phyloP scores from a whole-genome alignment of 352 stramenopile genomes.

The Globisporangium recalcitrans region DNA sequence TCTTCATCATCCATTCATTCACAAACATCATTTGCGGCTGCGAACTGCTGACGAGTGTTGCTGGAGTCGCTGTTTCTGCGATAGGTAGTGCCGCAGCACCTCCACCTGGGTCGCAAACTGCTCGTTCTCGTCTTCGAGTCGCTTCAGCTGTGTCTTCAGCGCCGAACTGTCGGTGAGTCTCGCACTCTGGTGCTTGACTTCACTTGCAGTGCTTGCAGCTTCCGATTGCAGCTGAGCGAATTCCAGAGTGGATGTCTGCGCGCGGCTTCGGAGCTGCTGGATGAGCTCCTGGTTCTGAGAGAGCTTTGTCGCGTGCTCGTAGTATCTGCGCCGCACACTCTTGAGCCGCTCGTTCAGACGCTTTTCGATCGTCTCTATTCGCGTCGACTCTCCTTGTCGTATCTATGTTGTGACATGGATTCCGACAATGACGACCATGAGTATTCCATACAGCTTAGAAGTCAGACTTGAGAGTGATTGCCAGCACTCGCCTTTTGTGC shows the following conservation, averaged over 20 bases:
- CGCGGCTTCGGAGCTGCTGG: constrained; percentile 15
- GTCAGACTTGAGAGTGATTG: neutral
- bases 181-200: constrained; percentile 22
- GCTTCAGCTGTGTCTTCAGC: constrained; percentile 39
- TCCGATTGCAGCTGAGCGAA: constrained; percentile 22
- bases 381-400: constrained; percentile 18
- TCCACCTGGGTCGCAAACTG: constrained; percentile 31
- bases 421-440: neutral
- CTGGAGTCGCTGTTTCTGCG: constrained; percentile 21
- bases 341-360: constrained; percentile 29
- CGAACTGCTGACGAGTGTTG: neutral
- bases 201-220: constrained; percentile 6
- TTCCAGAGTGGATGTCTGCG: constrained; percentile 17
- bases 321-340: constrained; percentile 22
- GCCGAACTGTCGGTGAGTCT: constrained; percentile 31
- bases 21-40: neutral
- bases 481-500: constrained; percentile 25
- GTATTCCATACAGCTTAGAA: neutral
- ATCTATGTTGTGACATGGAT: constrained; percentile 5
- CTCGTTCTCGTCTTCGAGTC: constrained; percentile 39
- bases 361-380: constrained; percentile 31
- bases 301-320: constrained; percentile 24
- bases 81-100: constrained; percentile 34
- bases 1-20: neutral
- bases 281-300: constrained; percentile 11